A percentile compares a stretch with the other conserved stretches of the same genome.
These are phyloP conservation scores for Diplocarpon mali DNA, from an alignment of 2,329 filamentous ascomycete species.

Conservation along the genomic window DNA sequence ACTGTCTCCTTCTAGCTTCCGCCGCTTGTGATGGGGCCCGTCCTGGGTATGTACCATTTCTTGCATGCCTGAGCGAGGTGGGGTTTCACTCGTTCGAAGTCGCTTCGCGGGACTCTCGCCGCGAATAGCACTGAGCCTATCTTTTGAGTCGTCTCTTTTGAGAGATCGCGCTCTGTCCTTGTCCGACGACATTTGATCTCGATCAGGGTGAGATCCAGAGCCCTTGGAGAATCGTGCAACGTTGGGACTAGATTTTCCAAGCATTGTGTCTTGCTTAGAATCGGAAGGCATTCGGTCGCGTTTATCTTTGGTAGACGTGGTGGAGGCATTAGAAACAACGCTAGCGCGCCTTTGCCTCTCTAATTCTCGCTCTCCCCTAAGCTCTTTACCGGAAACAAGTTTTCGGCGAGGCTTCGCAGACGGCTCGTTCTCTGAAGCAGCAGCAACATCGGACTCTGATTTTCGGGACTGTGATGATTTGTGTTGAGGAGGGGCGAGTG, in stretches of 20 bases:
- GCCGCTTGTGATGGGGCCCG: constrained; percentile 42
- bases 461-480: constrained; percentile 37
- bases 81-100: constrained; percentile 47
- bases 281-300: constrained; percentile 24
- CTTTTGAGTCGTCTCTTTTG: constrained; percentile 50
- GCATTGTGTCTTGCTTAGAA: constrained; percentile 40
- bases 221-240: constrained; percentile 14
- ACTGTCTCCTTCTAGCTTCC: constrained; percentile 43
- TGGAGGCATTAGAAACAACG: constrained; percentile 44
- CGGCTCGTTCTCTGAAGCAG: constrained; percentile 37
- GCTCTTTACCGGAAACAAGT: constrained; percentile 50
- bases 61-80: constrained; percentile 34
- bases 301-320: constrained; percentile 39
- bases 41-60: constrained; percentile 41
- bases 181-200: constrained; percentile 16
- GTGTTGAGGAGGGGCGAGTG: constrained; percentile 33
- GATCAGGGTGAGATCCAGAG: constrained; percentile 9
- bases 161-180: constrained; percentile 46
- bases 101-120: constrained; percentile 45
- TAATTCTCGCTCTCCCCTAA: constrained; percentile 45
- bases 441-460: constrained; percentile 42
- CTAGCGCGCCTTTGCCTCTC: constrained; percentile 43
- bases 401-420: constrained; percentile 48
- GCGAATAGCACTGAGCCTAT: constrained; percentile 36
- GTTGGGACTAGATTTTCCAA: constrained; percentile 25